Evolutionary conservation across 768 basidiomycete genomes (phyloP).

Genomic region (Lactarius hatsudake): DNA sequence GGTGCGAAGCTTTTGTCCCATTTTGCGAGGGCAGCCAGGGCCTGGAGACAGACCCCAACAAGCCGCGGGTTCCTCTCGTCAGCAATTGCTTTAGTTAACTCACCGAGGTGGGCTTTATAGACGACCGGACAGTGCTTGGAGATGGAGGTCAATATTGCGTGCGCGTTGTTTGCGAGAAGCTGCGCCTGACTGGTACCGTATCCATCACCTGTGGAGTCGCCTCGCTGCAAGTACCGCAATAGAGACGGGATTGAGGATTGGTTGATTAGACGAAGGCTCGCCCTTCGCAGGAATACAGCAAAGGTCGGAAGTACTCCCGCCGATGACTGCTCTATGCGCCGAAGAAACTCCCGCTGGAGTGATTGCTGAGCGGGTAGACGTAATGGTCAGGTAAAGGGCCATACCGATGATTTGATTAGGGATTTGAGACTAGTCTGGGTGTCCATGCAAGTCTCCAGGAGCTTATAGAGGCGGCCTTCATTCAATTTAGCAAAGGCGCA

Average conservation of each 20-base stretch:
- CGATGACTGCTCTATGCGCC: conserved; percentile 70
- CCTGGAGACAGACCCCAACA: conserved; percentile 71
- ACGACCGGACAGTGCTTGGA: conserved; percentile 76
- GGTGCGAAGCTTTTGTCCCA: conserved; percentile 57
- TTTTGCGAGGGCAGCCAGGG: conserved; percentile 63
- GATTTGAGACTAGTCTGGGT: conserved; percentile 78
- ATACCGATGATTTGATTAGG: conserved; percentile 73
- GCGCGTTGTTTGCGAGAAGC: conserved; percentile 46
- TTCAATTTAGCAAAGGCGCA: conserved; percentile 82
- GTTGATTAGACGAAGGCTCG: conserved; percentile 73
- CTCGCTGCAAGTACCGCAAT: conserved; percentile 61
- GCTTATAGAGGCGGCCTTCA: conserved; percentile 80
- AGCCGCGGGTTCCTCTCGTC: conserved; percentile 55
- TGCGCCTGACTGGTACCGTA: conserved; percentile 38
- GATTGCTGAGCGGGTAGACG: neutral
- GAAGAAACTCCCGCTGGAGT: conserved; percentile 69
- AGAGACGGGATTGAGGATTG: conserved; percentile 82
- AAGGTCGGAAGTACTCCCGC: conserved; percentile 64
- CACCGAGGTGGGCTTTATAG: conserved; percentile 69
- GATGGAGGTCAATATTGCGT: conserved; percentile 52
- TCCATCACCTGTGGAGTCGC: conserved; percentile 34
- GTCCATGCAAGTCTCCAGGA: conserved; percentile 79
- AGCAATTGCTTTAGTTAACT: conserved; percentile 69
- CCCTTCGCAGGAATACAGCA: conserved; percentile 63
- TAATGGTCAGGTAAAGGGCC: conserved; percentile 27